Evolutionary conservation across 2,329 filamentous ascomycete genomes (phyloP).

Genomic region (Colletotrichum orchidophilum): DNA sequence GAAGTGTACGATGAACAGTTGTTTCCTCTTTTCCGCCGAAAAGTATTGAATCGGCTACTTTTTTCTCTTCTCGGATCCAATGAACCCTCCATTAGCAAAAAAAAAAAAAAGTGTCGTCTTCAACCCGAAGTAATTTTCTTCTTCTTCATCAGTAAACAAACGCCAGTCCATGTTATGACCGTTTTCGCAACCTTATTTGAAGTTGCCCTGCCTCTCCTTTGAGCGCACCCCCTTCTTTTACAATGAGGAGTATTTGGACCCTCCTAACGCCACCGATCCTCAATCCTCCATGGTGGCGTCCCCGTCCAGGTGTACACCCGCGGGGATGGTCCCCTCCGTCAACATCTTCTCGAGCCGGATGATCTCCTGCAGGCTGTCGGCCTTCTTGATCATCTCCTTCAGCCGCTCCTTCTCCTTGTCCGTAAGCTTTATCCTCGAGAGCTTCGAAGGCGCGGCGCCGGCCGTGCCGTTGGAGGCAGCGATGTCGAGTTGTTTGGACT

Average conservation of each 20-base stretch:
- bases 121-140: background rate
- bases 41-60: background rate
- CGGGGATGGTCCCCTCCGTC: conserved; percentile 86
- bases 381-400: conserved; percentile 87
- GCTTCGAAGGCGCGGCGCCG: conserved; percentile 61
- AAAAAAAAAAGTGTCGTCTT: background rate
- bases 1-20: background rate
- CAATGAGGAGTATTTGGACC: background rate
- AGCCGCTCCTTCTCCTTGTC: conserved; percentile 88
- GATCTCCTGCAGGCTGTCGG: conserved; percentile 90
- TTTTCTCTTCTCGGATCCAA: background rate
- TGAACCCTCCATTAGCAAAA: background rate
- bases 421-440: conserved; percentile 84
- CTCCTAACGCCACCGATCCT: conserved; percentile 29
- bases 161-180: conserved; percentile 20
- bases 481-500: conserved; percentile 79
- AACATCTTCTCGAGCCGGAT: conserved; percentile 89
- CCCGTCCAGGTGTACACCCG: conserved; percentile 65
- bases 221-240: background rate
- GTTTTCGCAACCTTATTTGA: background rate
- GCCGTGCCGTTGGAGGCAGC: conserved; percentile 53
- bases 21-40: background rate
- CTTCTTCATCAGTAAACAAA: conserved; percentile 11
- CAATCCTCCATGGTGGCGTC: conserved; percentile 69
- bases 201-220: background rate